phyloP scores from a whole-genome alignment of 257 asterid genomes.

The Ehretia macrophylla region DNA sequence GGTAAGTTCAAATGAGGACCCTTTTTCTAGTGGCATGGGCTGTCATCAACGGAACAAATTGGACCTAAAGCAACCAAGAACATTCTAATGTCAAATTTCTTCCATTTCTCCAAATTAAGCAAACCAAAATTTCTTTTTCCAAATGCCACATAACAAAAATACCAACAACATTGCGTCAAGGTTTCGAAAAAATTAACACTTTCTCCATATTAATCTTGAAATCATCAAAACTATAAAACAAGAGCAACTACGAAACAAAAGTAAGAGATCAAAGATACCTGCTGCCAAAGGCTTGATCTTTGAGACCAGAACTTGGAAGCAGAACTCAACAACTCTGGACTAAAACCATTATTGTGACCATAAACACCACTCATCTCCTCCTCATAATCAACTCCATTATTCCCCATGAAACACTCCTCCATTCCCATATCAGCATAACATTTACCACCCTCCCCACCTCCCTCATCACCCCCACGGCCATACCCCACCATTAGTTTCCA shows the following conservation, averaged over 20 bases:
- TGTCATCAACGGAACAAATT: too few species aligned
- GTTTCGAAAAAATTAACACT: too few species aligned
- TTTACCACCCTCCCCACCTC: conserved; percentile 23
- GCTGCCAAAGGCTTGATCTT: conserved; percentile 77
- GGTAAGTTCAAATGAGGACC: too few species aligned
- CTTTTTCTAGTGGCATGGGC: too few species aligned
- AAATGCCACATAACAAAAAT: too few species aligned
- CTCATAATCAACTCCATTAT: conserved; percentile 26
- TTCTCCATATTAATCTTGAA: too few species aligned
- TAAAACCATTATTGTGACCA: conserved; percentile 50
- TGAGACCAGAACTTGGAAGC: conserved; percentile 77
- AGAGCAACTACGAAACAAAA: too few species aligned
- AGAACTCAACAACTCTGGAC: conserved; percentile 59
- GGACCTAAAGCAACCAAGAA: too few species aligned
- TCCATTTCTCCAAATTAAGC: conserved; percentile 8
- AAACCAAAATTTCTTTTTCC: not conserved
- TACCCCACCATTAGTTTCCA: conserved; percentile 15
- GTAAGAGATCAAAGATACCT: not conserved
- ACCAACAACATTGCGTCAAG: too few species aligned
- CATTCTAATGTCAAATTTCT: not conserved
- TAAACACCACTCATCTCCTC: conserved; percentile 50
- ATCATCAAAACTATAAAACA: too few species aligned
- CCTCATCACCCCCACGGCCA: conserved; percentile 22
- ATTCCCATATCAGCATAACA: conserved; percentile 42
- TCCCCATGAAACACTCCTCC: conserved; percentile 45